Conservation (phyloP, 108 stramenopile genomes). For the Cafeteria roenbergensis region DNA sequence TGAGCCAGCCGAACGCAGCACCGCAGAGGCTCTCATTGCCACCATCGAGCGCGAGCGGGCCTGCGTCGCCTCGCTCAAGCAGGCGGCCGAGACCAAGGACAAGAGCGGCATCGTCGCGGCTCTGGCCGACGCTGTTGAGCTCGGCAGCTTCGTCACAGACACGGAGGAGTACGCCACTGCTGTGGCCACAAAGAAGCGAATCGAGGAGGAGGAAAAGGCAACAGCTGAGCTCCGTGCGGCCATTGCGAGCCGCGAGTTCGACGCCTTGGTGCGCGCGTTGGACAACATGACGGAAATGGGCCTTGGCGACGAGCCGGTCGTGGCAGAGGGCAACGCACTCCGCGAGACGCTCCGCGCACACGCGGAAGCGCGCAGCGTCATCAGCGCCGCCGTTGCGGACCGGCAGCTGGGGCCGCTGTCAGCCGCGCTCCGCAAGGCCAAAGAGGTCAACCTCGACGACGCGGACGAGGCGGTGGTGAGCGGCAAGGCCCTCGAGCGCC, state of each 20-base stretch:
- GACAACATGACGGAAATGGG: conserved; percentile 23
- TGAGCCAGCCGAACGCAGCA: conserved; percentile 2
- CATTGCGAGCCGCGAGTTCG: conserved; percentile 19
- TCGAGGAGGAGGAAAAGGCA: conserved; percentile 39
- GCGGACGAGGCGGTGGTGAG: neutral
- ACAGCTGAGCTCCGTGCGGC: conserved; percentile 25
- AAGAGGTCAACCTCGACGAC: conserved; percentile 6
- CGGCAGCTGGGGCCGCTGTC: conserved; percentile 1
- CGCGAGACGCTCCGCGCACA: conserved; percentile 17
- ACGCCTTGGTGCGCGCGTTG: conserved; percentile 17
- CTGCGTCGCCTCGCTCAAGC: conserved; percentile 20
- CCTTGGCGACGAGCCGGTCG: conserved; percentile 1
- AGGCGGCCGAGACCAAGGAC: conserved; percentile 28
- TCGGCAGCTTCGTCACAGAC: conserved; percentile 16
- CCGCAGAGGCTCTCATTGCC: conserved; percentile 23
- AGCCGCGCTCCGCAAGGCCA: conserved; percentile 4
- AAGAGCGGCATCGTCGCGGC: conserved; percentile 17
- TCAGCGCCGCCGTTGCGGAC: neutral
- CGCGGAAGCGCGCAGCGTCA: conserved; percentile 7
- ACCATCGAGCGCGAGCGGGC: conserved; percentile 27
- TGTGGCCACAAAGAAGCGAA: conserved; percentile 21
- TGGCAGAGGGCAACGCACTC: neutral
- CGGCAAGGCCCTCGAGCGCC: conserved; percentile 17
- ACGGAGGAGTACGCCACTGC: conserved; percentile 29
- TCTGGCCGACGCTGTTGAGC: conserved; percentile 18